A percentile compares a stretch with the other conserved stretches of the same genome.
Conservation (phyloP, 169 alveolate species). For the Cryptosporidium meleagridis region DNA sequence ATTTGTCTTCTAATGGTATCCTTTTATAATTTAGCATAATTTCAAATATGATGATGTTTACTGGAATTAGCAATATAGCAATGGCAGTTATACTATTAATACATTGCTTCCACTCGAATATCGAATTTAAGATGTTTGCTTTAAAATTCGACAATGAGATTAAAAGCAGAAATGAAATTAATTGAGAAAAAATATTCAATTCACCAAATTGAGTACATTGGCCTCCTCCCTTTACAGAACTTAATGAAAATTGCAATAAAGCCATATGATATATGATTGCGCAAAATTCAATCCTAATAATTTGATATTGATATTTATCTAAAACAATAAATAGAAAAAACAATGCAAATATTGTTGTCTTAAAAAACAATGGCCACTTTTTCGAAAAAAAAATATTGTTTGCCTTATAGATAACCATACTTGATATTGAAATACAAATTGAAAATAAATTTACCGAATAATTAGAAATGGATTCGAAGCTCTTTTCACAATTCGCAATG, state of each 20-base stretch:
- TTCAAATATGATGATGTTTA: slow-evolving; percentile 2
- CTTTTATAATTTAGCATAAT: not conserved
- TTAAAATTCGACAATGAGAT: slow-evolving; percentile 21
- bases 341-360: not conserved
- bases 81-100: slow-evolving; percentile 10
- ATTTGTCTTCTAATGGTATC: not conserved
- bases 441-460: slow-evolving; percentile 18
- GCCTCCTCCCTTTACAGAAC: not conserved
- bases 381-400: not conserved
- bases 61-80: slow-evolving; percentile 11
- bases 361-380: not conserved
- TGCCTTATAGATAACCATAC: not conserved
- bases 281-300: not conserved
- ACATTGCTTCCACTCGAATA: slow-evolving; percentile 29
- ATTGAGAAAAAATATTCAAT: slow-evolving; percentile 51
- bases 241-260: slow-evolving; percentile 8
- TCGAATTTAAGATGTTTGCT: not conserved
- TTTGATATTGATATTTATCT: not conserved
- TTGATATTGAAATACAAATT: slow-evolving; percentile 28
- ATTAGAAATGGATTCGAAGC: not conserved
- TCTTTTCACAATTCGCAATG: not conserved
- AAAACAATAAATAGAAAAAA: not conserved
- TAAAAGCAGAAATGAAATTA: slow-evolving; percentile 19
- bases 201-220: slow-evolving; percentile 48
- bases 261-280: slow-evolving; percentile 26